Percentiles rank a stretch among this genome's conserved stretches.
Conservation (phyloP, 2,329 filamentous ascomycete species). For the Dendryphion nanum region DNA sequence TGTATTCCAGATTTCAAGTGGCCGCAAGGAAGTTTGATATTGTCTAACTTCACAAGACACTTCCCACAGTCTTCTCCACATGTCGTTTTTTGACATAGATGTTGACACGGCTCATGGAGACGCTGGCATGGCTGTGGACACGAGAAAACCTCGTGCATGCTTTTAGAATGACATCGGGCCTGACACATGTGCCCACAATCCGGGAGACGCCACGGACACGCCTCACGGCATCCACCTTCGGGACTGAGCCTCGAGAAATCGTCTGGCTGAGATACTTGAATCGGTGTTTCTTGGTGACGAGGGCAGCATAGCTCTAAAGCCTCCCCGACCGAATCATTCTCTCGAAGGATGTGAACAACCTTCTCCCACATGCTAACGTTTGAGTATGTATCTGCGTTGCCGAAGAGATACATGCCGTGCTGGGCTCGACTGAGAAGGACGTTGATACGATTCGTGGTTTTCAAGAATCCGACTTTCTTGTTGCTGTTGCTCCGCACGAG, state of each 20-base stretch:
- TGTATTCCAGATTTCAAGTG: conserved; percentile 29
- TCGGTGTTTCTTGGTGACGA: conserved; percentile 12
- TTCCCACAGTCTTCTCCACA: conserved; percentile 48
- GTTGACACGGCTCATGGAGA: conserved; percentile 44
- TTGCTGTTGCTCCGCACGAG: conserved; percentile 65
- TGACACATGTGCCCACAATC: conserved; percentile 47
- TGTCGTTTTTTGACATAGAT: conserved; percentile 40
- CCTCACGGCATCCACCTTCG: conserved; percentile 13
- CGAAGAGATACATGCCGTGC: conserved; percentile 69
- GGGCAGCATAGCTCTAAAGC: conserved; percentile 12
- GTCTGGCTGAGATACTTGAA: conserved; percentile 10
- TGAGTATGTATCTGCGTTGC: conserved; percentile 57
- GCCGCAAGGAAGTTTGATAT: conserved; percentile 41
- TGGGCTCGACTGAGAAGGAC: conserved; percentile 64
- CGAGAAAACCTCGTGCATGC: conserved; percentile 38
- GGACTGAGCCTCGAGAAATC: conserved; percentile 12
- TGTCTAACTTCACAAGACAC: conserved; percentile 10
- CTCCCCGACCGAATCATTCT: conserved; percentile 30
- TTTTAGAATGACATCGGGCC: conserved; percentile 28
- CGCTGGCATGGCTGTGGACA: conserved; percentile 49
- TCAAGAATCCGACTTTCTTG: conserved; percentile 62
- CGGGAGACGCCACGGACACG: conserved; percentile 14
- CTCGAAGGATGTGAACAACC: conserved; percentile 41
- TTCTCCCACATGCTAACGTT: conserved; percentile 61
- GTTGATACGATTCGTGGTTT: conserved; percentile 64